These are phyloP conservation scores for Xylaria sp. DNA, from an alignment of 2,329 filamentous ascomycete genomes.

Conservation along the genomic window DNA sequence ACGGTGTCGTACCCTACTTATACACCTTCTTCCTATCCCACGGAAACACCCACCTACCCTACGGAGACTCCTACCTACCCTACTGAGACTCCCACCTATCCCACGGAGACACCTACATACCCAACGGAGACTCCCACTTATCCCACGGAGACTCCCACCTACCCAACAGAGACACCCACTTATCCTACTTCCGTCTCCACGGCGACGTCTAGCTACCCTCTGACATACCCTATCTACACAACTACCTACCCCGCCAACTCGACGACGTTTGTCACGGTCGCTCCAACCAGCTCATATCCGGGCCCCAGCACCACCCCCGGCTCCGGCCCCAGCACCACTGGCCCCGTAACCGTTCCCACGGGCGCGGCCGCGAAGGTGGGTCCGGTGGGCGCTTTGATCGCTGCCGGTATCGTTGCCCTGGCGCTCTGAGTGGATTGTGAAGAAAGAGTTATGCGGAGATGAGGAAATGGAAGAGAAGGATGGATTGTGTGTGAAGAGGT, in stretches of 20 bases:
- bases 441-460: neutral
- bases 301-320: conserved; percentile 18
- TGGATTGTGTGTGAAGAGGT: conserved; percentile 3
- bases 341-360: conserved; percentile 28
- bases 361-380: conserved; percentile 31
- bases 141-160: conserved; percentile 13
- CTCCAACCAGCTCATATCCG: conserved; percentile 10
- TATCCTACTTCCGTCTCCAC: conserved; percentile 26
- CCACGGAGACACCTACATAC: neutral
- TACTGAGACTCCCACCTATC: conserved; percentile 14
- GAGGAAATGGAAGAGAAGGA: neutral
- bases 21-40: conserved; percentile 35
- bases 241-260: conserved; percentile 10
- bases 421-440: conserved; percentile 26
- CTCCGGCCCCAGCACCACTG: conserved; percentile 11
- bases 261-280: conserved; percentile 22
- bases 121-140: conserved; percentile 10
- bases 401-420: conserved; percentile 28
- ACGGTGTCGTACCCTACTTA: conserved; percentile 21
- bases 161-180: conserved; percentile 13
- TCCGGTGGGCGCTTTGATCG: conserved; percentile 30
- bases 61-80: conserved; percentile 8
- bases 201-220: conserved; percentile 17
- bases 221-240: conserved; percentile 5
- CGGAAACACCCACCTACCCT: conserved; percentile 17